These are phyloP conservation scores for Irpex sp. DNA, from an alignment of 1,284 basidiomycete species.

Conservation along the genomic window DNA sequence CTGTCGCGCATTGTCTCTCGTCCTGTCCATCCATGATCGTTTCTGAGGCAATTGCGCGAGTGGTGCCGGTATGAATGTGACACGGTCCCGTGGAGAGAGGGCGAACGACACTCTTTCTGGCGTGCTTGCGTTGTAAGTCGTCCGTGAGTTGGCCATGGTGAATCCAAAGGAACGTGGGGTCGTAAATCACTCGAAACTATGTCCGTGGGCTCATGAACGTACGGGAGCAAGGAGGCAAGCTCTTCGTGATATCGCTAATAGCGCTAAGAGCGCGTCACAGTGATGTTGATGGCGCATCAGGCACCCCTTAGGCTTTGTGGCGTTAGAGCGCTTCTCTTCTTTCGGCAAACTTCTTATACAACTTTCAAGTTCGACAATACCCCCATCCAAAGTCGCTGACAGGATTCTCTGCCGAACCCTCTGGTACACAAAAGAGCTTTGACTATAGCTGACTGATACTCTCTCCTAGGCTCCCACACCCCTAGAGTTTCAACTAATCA, in stretches of 20 bases:
- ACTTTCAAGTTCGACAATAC: not conserved
- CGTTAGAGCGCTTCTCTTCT: not conserved
- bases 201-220: not conserved
- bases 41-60: not conserved
- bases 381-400: too few relatives aligned
- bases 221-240: not conserved
- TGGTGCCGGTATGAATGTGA: slow-evolving; percentile 13
- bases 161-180: not conserved
- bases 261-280: not conserved
- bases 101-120: slow-evolving; percentile 16
- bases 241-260: not conserved
- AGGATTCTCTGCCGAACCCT: too few relatives aligned
- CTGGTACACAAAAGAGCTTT: too few relatives aligned
- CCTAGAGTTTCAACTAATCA: too few relatives aligned
- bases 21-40: not conserved
- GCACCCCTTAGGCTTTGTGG: not conserved
- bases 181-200: not conserved
- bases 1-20: not conserved
- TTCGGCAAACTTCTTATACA: not conserved
- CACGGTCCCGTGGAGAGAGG: slow-evolving; percentile 10
- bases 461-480: too few relatives aligned
- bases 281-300: not conserved
- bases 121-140: slow-evolving; percentile 14
- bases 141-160: slow-evolving; percentile 12
- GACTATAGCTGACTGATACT: too few relatives aligned